Percentiles rank a stretch among this genome's conserved stretches.
phyloP scores from a whole-genome alignment of 2,329 filamentous ascomycete species.

The Monosporascus sp. region DNA sequence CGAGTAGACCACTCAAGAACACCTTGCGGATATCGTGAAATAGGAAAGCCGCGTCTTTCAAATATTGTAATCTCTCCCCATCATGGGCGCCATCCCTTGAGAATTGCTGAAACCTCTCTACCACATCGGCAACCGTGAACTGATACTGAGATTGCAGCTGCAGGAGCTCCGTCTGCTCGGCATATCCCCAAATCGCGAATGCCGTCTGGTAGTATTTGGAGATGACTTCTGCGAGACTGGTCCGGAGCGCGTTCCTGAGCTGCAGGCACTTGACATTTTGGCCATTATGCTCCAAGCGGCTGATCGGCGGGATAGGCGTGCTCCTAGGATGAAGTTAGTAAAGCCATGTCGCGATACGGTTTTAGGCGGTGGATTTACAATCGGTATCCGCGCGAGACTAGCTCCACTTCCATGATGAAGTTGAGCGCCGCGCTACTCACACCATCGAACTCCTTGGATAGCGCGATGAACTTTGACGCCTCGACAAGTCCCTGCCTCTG shows the following conservation, averaged over 20 bases:
- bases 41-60: constrained; percentile 78
- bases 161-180: constrained; percentile 77
- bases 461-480: constrained; percentile 23
- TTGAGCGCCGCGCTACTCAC: constrained; percentile 29
- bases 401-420: constrained; percentile 31
- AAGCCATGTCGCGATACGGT: background rate
- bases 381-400: constrained; percentile 29
- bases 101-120: constrained; percentile 63
- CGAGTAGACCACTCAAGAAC: constrained; percentile 82
- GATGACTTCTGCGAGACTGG: constrained; percentile 65
- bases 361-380: constrained; percentile 17
- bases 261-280: constrained; percentile 75
- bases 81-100: constrained; percentile 68
- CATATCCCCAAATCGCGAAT: constrained; percentile 63
- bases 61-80: constrained; percentile 67
- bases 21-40: constrained; percentile 79
- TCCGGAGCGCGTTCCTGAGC: constrained; percentile 70
- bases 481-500: constrained; percentile 25
- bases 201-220: constrained; percentile 68
- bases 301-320: constrained; percentile 86
- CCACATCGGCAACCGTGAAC: constrained; percentile 67
- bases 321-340: constrained; percentile 51
- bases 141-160: constrained; percentile 92
- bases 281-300: constrained; percentile 77
- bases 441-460: constrained; percentile 26